Conservation (phyloP, 345 rosid genomes). For the Clarkia xantiana region DNA sequence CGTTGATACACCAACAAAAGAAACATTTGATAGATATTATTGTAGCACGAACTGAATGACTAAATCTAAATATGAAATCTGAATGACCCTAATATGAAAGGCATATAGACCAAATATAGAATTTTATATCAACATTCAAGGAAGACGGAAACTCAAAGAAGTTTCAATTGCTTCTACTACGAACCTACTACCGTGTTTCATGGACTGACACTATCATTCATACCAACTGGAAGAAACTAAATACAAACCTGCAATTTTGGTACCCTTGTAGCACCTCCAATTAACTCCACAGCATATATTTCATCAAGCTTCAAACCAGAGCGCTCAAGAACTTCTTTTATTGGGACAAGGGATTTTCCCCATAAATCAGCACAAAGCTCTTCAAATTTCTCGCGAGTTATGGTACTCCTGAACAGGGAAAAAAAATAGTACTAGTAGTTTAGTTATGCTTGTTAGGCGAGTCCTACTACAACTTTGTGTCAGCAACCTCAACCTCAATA, state of each 20-base stretch:
- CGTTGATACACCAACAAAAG: too few species aligned
- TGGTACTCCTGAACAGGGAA: slow-evolving; percentile 60
- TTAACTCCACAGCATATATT: slow-evolving; percentile 75
- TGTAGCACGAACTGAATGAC: too few species aligned
- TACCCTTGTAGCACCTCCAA: slow-evolving; percentile 97
- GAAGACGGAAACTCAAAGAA: too few species aligned
- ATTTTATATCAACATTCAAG: too few species aligned
- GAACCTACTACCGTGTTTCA: too few species aligned
- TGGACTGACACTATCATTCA: background rate
- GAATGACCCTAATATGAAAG: too few species aligned
- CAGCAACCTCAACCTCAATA: too few species aligned
- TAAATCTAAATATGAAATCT: too few species aligned
- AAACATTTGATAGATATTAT: too few species aligned
- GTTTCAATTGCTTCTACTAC: too few species aligned
- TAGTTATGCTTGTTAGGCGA: background rate
- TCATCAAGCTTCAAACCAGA: slow-evolving; percentile 71
- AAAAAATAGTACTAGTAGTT: slow-evolving; percentile 6
- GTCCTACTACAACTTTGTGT: too few species aligned
- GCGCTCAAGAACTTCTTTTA: slow-evolving; percentile 61
- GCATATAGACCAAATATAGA: too few species aligned
- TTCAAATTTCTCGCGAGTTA: slow-evolving; percentile 92
- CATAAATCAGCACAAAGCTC: slow-evolving; percentile 89
- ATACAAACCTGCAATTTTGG: slow-evolving; percentile 90
- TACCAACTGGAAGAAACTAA: slow-evolving; percentile 4
- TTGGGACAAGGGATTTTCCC: slow-evolving; percentile 74